Evolutionary conservation across 2,329 filamentous ascomycete species (phyloP), one percentile per base, ranked within the genome.

Genomic region (Alternaria ethzedia): DNA sequence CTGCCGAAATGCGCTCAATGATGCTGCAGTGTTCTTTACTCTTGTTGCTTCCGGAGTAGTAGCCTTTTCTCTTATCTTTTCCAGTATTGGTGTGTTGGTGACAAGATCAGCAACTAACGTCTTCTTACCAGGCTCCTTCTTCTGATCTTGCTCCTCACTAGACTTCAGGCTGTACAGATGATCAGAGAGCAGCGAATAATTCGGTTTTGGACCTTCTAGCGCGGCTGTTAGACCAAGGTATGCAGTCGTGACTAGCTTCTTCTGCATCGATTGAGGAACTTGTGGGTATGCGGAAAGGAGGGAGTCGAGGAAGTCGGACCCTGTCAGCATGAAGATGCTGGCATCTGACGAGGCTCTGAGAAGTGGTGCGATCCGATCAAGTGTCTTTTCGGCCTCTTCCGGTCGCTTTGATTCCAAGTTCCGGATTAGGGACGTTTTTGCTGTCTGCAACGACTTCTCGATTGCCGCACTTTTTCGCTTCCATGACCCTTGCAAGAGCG

Each of bases 261-360:
- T 91, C 62, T 89, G 87, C 46, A 94, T 85, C 17, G 75, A 69
- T 21, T 87, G 86, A 60, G 89, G 87, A 78, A 88, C 89, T 61
- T 90, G 85, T 52, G 83, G 85, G 78, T 90, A 94, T 65, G 89
- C 89, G 54, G 82, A 82, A 41, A 88, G 83, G 12, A 97, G 84
- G 1, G 91, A 88, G 76, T 97, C 95, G 20, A 97, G 80, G 70
- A 96, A 95, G 79, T 97, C 95, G 54, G 91, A 94, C 1, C 95
- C 95, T 0, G 91, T 91, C 70, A 97, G 87, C 71, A 97, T 90
- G 69, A 92, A 84, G 7, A 82, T 79, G 28, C 85, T 87, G 47
- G 81, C 81, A 23, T 84, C 82, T 0, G 88, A 83, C 6, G 89
- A 92, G 7, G 83, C 83, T 69, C 88, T 85, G 6, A 93, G 80